A percentile compares a stretch with the other conserved stretches of the same genome.
Conservation (phyloP, 2,329 filamentous ascomycete genomes). For the Neonectria ditissima region DNA sequence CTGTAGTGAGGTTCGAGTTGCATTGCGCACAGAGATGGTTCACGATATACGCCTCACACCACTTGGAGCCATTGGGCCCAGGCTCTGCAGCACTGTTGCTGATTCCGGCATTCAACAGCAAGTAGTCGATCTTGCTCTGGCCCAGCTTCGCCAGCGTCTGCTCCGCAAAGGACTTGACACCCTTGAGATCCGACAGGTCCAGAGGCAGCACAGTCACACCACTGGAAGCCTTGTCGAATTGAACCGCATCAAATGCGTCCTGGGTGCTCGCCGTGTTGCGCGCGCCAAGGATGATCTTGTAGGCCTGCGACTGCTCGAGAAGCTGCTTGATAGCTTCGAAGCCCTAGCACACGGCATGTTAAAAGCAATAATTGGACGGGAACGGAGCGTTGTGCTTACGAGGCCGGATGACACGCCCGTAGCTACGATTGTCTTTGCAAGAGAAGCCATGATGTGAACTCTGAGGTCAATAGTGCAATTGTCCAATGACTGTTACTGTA, state of each 20-base stretch:
- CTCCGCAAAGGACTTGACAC: constrained; percentile 60
- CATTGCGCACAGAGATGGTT: constrained; percentile 62
- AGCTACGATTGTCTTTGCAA: constrained; percentile 63
- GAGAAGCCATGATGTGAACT: constrained; percentile 48
- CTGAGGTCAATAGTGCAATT: background rate
- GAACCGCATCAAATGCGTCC: constrained; percentile 56
- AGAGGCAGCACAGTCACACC: constrained; percentile 60
- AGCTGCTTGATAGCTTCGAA: constrained; percentile 66
- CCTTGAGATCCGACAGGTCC: constrained; percentile 59
- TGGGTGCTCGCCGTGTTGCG: constrained; percentile 57
- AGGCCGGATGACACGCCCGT: constrained; percentile 63
- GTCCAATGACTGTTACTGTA: background rate
- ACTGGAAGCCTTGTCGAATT: constrained; percentile 55
- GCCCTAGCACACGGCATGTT: constrained; percentile 51
- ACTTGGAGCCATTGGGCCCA: constrained; percentile 57
- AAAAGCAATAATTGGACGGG: constrained; percentile 1
- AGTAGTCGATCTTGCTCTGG: constrained; percentile 57
- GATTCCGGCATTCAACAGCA: constrained; percentile 64
- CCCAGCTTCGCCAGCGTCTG: constrained; percentile 57
- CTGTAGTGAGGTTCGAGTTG: background rate
- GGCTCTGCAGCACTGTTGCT: constrained; percentile 50
- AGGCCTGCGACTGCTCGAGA: constrained; percentile 57
- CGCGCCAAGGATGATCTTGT: constrained; percentile 62
- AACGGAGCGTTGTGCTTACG: constrained; percentile 48
- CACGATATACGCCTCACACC: constrained; percentile 63